Conservation (phyloP, 805 yeast species). For the Blastobotrys parvus region DNA sequence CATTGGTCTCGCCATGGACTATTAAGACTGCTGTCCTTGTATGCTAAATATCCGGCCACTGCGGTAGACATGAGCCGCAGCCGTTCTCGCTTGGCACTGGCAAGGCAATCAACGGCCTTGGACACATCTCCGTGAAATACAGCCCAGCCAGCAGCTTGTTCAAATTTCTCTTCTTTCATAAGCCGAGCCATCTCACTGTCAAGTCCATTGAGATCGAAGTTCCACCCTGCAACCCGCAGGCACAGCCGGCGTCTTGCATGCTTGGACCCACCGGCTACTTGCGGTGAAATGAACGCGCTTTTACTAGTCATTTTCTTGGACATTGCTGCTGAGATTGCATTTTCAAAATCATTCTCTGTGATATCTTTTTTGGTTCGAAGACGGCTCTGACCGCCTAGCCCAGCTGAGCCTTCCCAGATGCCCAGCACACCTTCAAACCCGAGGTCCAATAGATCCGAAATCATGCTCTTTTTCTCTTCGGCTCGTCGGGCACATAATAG, state of each 20-base stretch:
- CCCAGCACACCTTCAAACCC: slow-evolving; percentile 86
- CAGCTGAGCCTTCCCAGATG: slow-evolving; percentile 61
- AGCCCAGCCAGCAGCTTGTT: slow-evolving; percentile 97
- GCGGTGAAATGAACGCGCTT: slow-evolving; percentile 21
- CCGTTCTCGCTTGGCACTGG: slow-evolving; percentile 62
- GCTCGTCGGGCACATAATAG: slow-evolving; percentile 60
- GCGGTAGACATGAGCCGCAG: slow-evolving; percentile 84
- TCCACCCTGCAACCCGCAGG: slow-evolving; percentile 85
- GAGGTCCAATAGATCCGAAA: slow-evolving; percentile 62
- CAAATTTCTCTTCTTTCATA: slow-evolving; percentile 51
- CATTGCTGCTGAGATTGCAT: slow-evolving; percentile 46
- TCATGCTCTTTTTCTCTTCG: slow-evolving; percentile 57
- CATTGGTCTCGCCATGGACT: slow-evolving; percentile 93
- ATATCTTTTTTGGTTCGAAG: slow-evolving; percentile 15
- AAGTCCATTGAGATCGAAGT: slow-evolving; percentile 63
- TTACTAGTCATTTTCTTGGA: slow-evolving; percentile 36
- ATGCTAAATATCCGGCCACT: slow-evolving; percentile 78
- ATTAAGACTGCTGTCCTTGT: slow-evolving; percentile 45
- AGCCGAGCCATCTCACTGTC: slow-evolving; percentile 58
- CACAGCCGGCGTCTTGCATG: slow-evolving; percentile 69
- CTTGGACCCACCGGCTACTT: slow-evolving; percentile 33
- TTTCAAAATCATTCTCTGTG: slow-evolving; percentile 36
- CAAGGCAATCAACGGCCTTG: slow-evolving; percentile 70
- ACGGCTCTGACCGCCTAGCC: slow-evolving; percentile 16
- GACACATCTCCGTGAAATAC: slow-evolving; percentile 85